Conservation (phyloP, 768 basidiomycete species). For the Jaapia argillacea region DNA sequence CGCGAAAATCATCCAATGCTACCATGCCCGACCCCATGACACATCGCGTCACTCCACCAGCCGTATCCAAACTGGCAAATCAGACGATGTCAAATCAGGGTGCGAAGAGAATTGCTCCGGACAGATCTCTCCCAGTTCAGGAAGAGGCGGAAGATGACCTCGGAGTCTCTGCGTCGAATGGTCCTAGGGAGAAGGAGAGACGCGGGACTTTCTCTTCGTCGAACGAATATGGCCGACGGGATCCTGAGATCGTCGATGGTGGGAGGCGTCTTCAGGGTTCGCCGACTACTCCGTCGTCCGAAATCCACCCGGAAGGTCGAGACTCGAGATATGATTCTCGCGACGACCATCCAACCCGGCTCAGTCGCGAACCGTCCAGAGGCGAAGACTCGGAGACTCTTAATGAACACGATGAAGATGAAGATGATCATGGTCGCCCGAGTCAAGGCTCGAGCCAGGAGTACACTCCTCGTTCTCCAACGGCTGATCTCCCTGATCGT, state of each 20-base stretch:
- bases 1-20: slow-evolving; percentile 16
- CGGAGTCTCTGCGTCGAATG: slow-evolving; percentile 2
- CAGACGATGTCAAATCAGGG: slow-evolving; percentile 50
- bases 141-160: slow-evolving; percentile 67
- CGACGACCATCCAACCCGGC: slow-evolving; percentile 19
- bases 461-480: slow-evolving; percentile 63
- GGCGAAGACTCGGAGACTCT: slow-evolving; percentile 38
- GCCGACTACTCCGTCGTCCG: slow-evolving; percentile 45
- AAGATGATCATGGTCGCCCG: slow-evolving; percentile 35
- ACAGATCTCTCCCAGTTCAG: slow-evolving; percentile 67
- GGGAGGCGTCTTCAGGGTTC: slow-evolving; percentile 23
- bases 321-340: slow-evolving; percentile 23
- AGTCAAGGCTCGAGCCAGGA: slow-evolving; percentile 15
- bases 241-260: slow-evolving; percentile 2
- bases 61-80: slow-evolving; percentile 27
- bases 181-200: not conserved
- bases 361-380: slow-evolving; percentile 15
- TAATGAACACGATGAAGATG: slow-evolving; percentile 33
- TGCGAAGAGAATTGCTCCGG: slow-evolving; percentile 45
- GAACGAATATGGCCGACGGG: not conserved
- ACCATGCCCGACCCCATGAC: slow-evolving; percentile 10
- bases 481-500: slow-evolving; percentile 40
- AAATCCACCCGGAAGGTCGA: slow-evolving; percentile 39
- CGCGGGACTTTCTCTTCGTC: too few species aligned
- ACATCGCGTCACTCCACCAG: slow-evolving; percentile 24